A percentile compares a stretch with the other conserved stretches of the same genome.
These are phyloP conservation scores for Phytophthora pinifolia DNA, from an alignment of 352 stramenopile species.

Conservation along the genomic window DNA sequence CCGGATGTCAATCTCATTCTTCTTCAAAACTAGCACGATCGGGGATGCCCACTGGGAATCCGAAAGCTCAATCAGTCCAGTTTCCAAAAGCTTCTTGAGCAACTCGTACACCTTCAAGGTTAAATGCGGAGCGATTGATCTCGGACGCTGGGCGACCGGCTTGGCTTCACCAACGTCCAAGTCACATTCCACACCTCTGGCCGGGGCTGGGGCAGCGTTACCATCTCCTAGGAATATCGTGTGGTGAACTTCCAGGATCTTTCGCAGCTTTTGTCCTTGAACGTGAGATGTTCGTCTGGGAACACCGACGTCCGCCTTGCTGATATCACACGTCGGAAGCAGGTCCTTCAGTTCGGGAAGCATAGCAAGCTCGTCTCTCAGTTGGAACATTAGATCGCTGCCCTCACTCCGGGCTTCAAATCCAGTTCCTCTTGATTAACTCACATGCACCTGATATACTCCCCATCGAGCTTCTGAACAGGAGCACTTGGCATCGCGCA, in stretches of 20 bases:
- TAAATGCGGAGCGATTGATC: neutral
- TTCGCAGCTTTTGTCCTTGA: neutral
- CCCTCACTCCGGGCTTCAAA: conserved; percentile 1
- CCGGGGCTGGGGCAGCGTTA: neutral
- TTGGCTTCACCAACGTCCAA: conserved; percentile 1
- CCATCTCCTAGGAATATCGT: conserved; percentile 2
- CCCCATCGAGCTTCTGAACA: neutral
- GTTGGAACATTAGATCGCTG: conserved; percentile 1
- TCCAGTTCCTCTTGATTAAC: neutral
- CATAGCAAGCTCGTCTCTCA: conserved; percentile 1
- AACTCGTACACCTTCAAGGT: neutral
- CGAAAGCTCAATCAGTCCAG: neutral
- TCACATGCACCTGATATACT: neutral
- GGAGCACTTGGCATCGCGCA: too few species aligned
- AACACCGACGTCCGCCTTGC: neutral
- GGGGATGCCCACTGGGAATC: conserved; percentile 1
- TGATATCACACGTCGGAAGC: neutral
- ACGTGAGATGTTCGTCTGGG: neutral
- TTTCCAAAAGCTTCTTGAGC: conserved; percentile 6
- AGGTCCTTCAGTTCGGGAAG: neutral
- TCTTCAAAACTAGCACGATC: conserved; percentile 1
- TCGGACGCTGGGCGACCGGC: neutral
- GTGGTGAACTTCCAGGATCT: neutral
- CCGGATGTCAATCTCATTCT: conserved; percentile 8
- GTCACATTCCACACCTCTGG: conserved; percentile 1